A percentile compares a stretch with the other conserved stretches of the same genome.
Evolutionary conservation across 345 rosid species (phyloP).

Genomic region (Salix exigua): DNA sequence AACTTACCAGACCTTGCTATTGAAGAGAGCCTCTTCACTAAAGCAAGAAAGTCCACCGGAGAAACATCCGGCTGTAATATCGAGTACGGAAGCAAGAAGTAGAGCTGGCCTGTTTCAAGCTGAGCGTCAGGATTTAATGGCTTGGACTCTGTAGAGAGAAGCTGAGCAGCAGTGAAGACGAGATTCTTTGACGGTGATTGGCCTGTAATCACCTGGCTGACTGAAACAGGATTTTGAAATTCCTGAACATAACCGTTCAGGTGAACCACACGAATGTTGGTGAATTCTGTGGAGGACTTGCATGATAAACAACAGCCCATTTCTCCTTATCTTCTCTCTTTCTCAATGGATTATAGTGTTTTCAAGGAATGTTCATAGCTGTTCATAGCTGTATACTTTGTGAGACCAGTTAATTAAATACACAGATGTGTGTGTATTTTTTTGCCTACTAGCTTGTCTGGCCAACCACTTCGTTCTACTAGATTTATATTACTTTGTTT

Average conservation of each 20-base stretch:
- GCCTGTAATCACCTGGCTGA: constrained; percentile 29
- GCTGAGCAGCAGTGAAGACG: constrained; percentile 42
- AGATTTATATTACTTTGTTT: background rate
- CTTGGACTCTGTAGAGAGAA: constrained; percentile 23
- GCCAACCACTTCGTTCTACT: background rate
- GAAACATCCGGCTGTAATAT: constrained; percentile 34
- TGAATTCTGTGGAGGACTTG: constrained; percentile 11
- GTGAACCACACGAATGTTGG: constrained; percentile 42
- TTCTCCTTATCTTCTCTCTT: background rate
- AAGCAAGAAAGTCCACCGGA: constrained; percentile 32
- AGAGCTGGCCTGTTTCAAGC: constrained; percentile 39
- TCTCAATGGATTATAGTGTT: background rate
- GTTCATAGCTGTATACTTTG: background rate
- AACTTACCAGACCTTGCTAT: constrained; percentile 26
- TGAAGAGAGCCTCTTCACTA: constrained; percentile 35
- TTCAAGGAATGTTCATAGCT: background rate
- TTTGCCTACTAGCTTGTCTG: no score
- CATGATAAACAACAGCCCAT: constrained; percentile 36
- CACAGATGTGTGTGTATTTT: no score
- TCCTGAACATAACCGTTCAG: constrained; percentile 38
- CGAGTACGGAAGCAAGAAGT: constrained; percentile 43
- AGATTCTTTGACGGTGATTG: constrained; percentile 21
- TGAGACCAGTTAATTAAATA: background rate
- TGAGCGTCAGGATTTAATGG: constrained; percentile 26
- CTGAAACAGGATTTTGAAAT: constrained; percentile 34